Evolutionary conservation across 1,284 basidiomycete species (phyloP), one percentile per base, ranked within the genome.

Genomic region (Coniferiporia weirii): DNA sequence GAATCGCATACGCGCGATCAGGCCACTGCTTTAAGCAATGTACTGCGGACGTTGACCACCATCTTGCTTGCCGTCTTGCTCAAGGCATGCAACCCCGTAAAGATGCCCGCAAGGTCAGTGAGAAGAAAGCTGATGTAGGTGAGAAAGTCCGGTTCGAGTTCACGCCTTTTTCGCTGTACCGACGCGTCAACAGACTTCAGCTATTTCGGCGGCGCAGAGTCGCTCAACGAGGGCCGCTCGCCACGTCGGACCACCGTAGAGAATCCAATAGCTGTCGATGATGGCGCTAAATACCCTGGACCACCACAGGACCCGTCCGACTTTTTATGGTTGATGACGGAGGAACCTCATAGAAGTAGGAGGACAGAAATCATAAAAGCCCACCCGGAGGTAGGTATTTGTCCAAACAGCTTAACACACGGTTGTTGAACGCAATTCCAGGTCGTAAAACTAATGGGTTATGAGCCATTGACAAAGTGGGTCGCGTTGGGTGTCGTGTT

Each of bases 321-420:
- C 67, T 95, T 95, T 67, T 76, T 98, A 34, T 99, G 96, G 96
- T 74, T 96, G 58, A 91, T 97, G 83, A 98, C 93, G 1, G 96
- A 99, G 73, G 97, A 99, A 71, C 96, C 96, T 4, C 97, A 99
- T 72, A 83, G 95, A 35, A 85, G 87, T 19, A 78, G 96, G 50
- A 78, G 96, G 52, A 86, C 85, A 75, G 91, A 86, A 8, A 98
- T 99, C 62, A 82, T 99, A 75, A 95, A 95, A 70, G 88, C 90
- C 0, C 95, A 99, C 70, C 96, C 96, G 0, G 89, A 98, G 79
- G 91, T 94, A 64, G 55, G 76, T 70, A n/a, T 35, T 13, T n/a
- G n/a, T 27, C 36, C 5, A 22, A 20, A 8, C 17, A 8, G 44
- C 17, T 46, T 20, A n/a, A 46, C 44, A 20, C 38, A 34, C 46